These are phyloP conservation scores for Ecytonucleospora hepatopenaei DNA, from an alignment of 371 early-diverging fungal species.

Conservation along the genomic window DNA sequence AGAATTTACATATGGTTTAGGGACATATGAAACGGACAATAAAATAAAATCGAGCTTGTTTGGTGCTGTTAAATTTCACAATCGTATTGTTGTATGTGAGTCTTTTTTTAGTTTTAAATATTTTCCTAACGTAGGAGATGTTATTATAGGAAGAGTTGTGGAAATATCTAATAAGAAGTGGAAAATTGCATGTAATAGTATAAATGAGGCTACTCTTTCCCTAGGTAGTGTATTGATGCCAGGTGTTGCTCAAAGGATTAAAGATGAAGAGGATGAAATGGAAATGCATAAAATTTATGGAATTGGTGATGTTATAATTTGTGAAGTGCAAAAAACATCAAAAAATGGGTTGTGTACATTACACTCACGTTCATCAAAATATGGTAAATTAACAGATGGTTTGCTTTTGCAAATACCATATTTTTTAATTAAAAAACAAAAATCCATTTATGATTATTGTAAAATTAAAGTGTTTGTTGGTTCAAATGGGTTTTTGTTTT, in stretches of 20 bases:
- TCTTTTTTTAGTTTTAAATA: constrained; percentile 66
- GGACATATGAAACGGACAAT: constrained; percentile 66
- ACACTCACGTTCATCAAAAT: constrained; percentile 84
- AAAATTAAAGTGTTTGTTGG: constrained; percentile 81
- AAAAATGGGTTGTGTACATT: constrained; percentile 72
- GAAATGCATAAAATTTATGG: constrained; percentile 85
- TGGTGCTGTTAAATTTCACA: constrained; percentile 78
- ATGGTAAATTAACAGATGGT: constrained; percentile 66
- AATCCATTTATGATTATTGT: constrained; percentile 42
- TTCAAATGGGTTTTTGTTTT: constrained; percentile 68
- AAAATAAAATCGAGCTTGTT: constrained; percentile 65
- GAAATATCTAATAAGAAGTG: constrained; percentile 77
- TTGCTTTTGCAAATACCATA: constrained; percentile 37
- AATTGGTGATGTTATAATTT: constrained; percentile 84
- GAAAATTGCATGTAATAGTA: constrained; percentile 81
- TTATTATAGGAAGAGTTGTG: constrained; percentile 84
- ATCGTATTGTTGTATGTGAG: constrained; percentile 78
- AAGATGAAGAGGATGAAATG: constrained; percentile 88
- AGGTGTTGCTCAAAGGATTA: constrained; percentile 85
- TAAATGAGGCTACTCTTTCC: constrained; percentile 71
- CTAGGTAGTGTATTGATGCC: constrained; percentile 85
- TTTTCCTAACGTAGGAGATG: constrained; percentile 85
- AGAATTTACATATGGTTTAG: constrained; percentile 68
- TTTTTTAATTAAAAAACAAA: constrained; percentile 14
- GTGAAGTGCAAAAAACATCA: constrained; percentile 82